Evolutionary conservation across 345 rosid species (phyloP).

Genomic region (Abelmoschus esculentus): DNA sequence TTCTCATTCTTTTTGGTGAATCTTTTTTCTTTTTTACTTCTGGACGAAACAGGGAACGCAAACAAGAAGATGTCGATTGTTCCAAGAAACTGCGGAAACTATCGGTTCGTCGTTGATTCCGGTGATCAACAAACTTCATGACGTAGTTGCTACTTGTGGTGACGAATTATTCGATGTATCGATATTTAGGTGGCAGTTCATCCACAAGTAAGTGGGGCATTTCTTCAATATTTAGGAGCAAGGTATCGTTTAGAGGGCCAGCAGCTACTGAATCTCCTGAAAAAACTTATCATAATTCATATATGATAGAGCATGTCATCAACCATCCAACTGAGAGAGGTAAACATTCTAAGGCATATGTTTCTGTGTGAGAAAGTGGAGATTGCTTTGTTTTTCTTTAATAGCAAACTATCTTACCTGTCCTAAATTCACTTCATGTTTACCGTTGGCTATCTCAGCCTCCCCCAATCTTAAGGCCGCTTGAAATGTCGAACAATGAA

Average conservation of each 20-base stretch:
- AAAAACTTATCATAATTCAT: constrained; percentile 13
- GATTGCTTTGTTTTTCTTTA: neutral
- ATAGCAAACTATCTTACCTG: neutral
- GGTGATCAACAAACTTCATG: constrained; percentile 27
- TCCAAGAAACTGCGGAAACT: neutral
- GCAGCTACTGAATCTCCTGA: neutral
- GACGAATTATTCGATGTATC: constrained; percentile 17
- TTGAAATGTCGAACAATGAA: constrained; percentile 25
- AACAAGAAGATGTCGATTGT: neutral
- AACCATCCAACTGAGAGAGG: constrained; percentile 30
- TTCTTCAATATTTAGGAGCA: constrained; percentile 26
- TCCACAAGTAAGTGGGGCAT: constrained; percentile 25
- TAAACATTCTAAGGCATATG: neutral
- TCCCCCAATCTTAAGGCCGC: constrained; percentile 22
- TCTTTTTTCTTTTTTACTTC: neutral
- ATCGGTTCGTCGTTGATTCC: constrained; percentile 35
- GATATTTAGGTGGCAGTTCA: constrained; percentile 25
- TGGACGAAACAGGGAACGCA: neutral
- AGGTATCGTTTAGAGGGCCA: constrained; percentile 10
- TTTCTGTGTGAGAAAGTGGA: neutral
- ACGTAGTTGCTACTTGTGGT: constrained; percentile 23
- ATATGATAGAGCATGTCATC: constrained; percentile 8
- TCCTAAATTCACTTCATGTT: neutral
- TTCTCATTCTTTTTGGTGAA: neutral
- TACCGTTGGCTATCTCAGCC: constrained; percentile 19